phyloP scores from a whole-genome alignment of 305 asterid species.

The Fraxinus platypoda region DNA sequence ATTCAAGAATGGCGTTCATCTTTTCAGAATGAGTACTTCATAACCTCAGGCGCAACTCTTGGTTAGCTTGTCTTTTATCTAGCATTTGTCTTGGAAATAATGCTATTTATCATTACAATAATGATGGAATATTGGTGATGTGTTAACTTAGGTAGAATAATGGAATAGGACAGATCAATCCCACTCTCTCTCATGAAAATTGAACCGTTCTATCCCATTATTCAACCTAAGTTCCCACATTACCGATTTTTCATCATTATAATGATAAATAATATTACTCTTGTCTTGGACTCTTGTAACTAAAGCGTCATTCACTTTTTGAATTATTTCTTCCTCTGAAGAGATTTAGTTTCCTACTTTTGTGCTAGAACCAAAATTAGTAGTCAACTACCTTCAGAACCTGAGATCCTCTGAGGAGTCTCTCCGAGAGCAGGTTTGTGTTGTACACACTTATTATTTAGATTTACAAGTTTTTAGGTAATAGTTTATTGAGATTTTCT shows the following conservation, averaged over 20 bases:
- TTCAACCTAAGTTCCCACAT: not conserved
- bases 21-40: constrained; percentile 70
- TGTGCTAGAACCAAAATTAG: constrained; percentile 64
- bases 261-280: not conserved
- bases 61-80: constrained; percentile 43
- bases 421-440: constrained; percentile 78
- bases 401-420: constrained; percentile 90
- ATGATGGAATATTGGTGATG: not conserved
- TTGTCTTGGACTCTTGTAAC: not conserved
- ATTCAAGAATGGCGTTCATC: constrained; percentile 90
- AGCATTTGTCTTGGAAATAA: constrained; percentile 4
- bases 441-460: not conserved
- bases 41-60: constrained; percentile 64
- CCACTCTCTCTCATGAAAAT: not conserved
- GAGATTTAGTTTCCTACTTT: constrained; percentile 19
- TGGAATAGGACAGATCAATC: not conserved
- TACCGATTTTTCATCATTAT: not conserved
- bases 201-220: not conserved
- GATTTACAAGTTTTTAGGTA: constrained; percentile 6
- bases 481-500: constrained; percentile 8
- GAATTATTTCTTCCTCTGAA: constrained; percentile 13
- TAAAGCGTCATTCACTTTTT: not conserved
- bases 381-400: constrained; percentile 73
- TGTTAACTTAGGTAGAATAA: not conserved
- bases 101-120: not conserved